phyloP scores from a whole-genome alignment of 139 green algal species.

The Limnomonas spitsbergensis region DNA sequence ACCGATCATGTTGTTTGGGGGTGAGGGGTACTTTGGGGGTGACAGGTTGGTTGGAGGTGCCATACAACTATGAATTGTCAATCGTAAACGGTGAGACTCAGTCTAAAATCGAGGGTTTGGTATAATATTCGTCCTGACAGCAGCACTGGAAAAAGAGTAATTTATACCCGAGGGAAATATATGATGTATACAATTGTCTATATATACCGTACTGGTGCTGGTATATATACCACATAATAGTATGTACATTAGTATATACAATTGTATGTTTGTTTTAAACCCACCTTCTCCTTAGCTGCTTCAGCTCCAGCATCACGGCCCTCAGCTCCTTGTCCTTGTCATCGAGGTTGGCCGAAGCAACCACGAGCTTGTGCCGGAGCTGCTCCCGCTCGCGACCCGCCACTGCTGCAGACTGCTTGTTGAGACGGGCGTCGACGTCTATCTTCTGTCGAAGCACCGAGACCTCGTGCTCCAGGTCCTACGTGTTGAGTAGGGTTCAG shows the following conservation, averaged over 20 bases:
- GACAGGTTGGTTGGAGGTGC: background rate
- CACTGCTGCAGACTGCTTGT: background rate
- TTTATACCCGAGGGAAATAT: no score
- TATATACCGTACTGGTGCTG: background rate
- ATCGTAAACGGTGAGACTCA: background rate
- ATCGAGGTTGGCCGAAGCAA: background rate
- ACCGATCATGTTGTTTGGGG: no score
- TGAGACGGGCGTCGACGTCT: constrained; percentile 4
- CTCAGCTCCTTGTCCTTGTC: constrained; percentile 15
- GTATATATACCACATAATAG: background rate
- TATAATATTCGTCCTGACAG: no score
- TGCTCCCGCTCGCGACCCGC: background rate
- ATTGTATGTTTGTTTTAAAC: background rate
- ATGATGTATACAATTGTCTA: background rate
- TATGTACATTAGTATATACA: background rate
- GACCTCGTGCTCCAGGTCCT: constrained; percentile 13
- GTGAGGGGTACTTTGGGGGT: background rate
- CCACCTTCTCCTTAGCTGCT: background rate
- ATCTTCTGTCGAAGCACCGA: constrained; percentile 9
- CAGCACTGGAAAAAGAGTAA: no score
- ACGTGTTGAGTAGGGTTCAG: background rate
- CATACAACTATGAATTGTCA: background rate
- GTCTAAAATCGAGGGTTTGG: no score
- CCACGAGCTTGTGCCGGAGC: background rate
- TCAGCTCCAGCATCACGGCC: constrained; percentile 3